Evolutionary conservation across 345 rosid species (phyloP).

Genomic region (Geranium rotundifolium): DNA sequence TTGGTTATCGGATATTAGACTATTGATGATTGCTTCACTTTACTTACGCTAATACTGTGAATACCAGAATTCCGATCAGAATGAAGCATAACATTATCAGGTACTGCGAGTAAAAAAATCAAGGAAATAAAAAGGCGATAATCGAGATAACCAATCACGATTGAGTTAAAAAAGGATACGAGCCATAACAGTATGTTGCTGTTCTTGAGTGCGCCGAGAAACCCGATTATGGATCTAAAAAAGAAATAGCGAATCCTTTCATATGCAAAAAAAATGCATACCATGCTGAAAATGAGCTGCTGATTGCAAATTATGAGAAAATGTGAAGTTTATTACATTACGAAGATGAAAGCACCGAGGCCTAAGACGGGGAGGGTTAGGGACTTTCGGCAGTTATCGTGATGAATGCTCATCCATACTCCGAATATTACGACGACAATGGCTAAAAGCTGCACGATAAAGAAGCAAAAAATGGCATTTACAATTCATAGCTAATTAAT

Average conservation of each 20-base stretch:
- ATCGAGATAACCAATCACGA: neutral
- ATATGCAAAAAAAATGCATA: too few species aligned
- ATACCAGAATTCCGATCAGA: constrained; percentile 68
- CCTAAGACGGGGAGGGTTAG: constrained; percentile 78
- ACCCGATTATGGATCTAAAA: constrained; percentile 80
- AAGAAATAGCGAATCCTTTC: neutral
- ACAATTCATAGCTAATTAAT: neutral
- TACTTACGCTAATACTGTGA: constrained; percentile 94
- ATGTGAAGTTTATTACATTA: constrained; percentile 37
- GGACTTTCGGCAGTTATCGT: constrained; percentile 73
- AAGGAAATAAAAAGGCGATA: constrained; percentile 25
- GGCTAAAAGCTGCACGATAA: constrained; percentile 60
- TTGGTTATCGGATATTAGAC: neutral
- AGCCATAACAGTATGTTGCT: constrained; percentile 72
- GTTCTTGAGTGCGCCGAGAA: constrained; percentile 79
- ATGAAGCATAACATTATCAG: constrained; percentile 51
- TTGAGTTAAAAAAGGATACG: constrained; percentile 51
- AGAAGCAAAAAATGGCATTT: constrained; percentile 2
- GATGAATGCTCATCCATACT: constrained; percentile 92
- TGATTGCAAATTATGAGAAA: neutral
- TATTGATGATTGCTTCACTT: too few species aligned
- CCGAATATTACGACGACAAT: constrained; percentile 63
- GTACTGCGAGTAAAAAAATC: constrained; percentile 53
- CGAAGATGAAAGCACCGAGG: constrained; percentile 65
- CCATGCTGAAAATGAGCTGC: neutral